A percentile compares a stretch with the other conserved stretches of the same genome.
These are phyloP conservation scores for Novymonas esmeraldas DNA, from an alignment of 208 protist genomes.

Conservation along the genomic window DNA sequence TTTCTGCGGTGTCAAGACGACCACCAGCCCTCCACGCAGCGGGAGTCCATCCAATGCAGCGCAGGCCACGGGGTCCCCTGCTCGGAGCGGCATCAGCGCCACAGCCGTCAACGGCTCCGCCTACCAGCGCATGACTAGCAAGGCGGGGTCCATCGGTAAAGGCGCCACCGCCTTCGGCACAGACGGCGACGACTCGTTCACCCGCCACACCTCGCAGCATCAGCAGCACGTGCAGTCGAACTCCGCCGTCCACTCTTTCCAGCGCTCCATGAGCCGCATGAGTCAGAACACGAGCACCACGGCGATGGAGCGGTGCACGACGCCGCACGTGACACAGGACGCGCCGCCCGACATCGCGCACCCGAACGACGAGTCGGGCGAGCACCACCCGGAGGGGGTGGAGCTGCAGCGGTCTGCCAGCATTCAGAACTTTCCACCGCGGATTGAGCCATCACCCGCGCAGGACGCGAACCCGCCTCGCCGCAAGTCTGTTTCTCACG, in stretches of 20 bases:
- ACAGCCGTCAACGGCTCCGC: background rate
- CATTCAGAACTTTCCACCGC: slow-evolving; percentile 55
- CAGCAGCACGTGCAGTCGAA: slow-evolving; percentile 9
- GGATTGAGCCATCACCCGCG: slow-evolving; percentile 73
- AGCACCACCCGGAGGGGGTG: slow-evolving; percentile 60
- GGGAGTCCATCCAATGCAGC: background rate
- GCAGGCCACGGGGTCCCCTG: background rate
- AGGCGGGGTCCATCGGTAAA: slow-evolving; percentile 1
- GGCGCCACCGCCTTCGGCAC: background rate
- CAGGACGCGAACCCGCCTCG: slow-evolving; percentile 74
- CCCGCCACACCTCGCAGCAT: background rate
- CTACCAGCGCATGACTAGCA: slow-evolving; percentile 1
- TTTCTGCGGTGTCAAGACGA: slow-evolving; percentile 23
- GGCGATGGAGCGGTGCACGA: slow-evolving; percentile 37
- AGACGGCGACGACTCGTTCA: background rate
- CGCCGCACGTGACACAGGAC: slow-evolving; percentile 44
- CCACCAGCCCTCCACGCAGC: background rate
- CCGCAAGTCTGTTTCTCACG: slow-evolving; percentile 64
- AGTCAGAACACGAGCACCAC: slow-evolving; percentile 17
- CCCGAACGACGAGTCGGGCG: slow-evolving; percentile 53
- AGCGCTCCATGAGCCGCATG: slow-evolving; percentile 38
- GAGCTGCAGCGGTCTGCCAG: slow-evolving; percentile 73
- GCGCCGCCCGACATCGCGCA: slow-evolving; percentile 58
- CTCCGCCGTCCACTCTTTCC: slow-evolving; percentile 19
- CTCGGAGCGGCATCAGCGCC: background rate